Evolutionary conservation across 2,329 filamentous ascomycete genomes (phyloP), one percentile per base, ranked within the genome.

Genomic region (Xylariales sp.): DNA sequence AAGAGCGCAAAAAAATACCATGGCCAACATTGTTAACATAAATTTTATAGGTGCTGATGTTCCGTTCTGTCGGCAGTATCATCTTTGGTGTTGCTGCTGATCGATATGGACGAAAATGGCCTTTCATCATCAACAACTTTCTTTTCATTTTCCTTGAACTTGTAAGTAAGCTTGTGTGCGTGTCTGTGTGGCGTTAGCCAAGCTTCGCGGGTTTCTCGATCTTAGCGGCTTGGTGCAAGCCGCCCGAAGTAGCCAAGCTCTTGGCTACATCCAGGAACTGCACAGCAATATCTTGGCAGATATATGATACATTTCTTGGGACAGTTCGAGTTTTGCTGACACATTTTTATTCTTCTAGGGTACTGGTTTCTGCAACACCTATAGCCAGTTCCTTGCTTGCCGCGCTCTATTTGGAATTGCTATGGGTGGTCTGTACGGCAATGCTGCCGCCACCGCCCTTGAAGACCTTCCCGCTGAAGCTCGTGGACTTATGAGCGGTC

Each of bases 351-450:
- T 13, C 37, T 18, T 21, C 2, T 33, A 75, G 69, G 71, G 68
- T 13, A 88, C 85, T 25, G 84, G 83, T 40, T 88, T 86, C 55
- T 76, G 75, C 45, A 58, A 69, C 0, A 88, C 80, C 0, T 88
- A 86, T 51, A 52, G 67, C 33, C 76, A 86, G 48, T 91, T 91
- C 54, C 67, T 93, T 16, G 85, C 81, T 10, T 85, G 86, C 10
- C 74, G 87, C 28, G 79, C 81, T 29, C 65, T 91, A 4, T 91
- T 90, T 53, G 87, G 86, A 31, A 61, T 91, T 29, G 85, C 86
- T 50, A 91, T 91, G 86, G 87, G 87, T 27, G 87, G 86, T 47
- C 49, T 90, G 2, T 81, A 89, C 59, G 87, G 87, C 40, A 88
- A 88, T 51, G 85, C 83, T 2, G 83, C 84, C 8, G 84, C 85